Conservation (phyloP, 208 protist genomes). For the Leishmania turanica region DNA sequence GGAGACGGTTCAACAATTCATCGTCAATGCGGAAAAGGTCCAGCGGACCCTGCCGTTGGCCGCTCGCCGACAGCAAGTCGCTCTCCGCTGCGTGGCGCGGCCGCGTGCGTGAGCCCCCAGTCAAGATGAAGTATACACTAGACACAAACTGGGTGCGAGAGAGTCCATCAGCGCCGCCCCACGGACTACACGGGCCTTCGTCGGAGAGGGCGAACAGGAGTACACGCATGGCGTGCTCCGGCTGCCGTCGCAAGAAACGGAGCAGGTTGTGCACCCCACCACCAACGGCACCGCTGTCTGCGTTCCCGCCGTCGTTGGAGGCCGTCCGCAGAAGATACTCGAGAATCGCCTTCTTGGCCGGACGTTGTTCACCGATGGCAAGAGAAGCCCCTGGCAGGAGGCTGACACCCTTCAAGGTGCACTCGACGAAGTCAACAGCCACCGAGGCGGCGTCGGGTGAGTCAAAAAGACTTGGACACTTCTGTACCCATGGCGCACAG, state of each 20-base stretch:
- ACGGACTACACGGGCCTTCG: constrained; percentile 40
- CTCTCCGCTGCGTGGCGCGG: constrained; percentile 7
- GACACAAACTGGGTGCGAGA: constrained; percentile 33
- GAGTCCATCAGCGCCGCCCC: constrained; percentile 23
- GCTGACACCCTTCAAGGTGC: constrained; percentile 39
- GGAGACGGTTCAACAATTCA: neutral
- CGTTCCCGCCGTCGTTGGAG: neutral
- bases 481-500: neutral
- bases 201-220: constrained; percentile 49
- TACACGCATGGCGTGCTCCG: constrained; percentile 32
- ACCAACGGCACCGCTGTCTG: neutral
- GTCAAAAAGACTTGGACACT: neutral
- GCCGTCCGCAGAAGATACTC: constrained; percentile 27
- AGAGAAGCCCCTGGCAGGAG: constrained; percentile 36
- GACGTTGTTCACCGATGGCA: constrained; percentile 24
- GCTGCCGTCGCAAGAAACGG: constrained; percentile 40
- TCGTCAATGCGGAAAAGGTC: constrained; percentile 21
- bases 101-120: constrained; percentile 21
- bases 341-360: constrained; percentile 43
- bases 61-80: neutral
- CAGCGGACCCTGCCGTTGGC: neutral
- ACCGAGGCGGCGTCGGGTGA: neutral
- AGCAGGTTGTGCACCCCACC: constrained; percentile 18
- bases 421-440: constrained; percentile 43
- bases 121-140: constrained; percentile 30